These are phyloP conservation scores for Aureobasidium sp. DNA, from an alignment of 2,329 filamentous ascomycete species.

Conservation along the genomic window DNA sequence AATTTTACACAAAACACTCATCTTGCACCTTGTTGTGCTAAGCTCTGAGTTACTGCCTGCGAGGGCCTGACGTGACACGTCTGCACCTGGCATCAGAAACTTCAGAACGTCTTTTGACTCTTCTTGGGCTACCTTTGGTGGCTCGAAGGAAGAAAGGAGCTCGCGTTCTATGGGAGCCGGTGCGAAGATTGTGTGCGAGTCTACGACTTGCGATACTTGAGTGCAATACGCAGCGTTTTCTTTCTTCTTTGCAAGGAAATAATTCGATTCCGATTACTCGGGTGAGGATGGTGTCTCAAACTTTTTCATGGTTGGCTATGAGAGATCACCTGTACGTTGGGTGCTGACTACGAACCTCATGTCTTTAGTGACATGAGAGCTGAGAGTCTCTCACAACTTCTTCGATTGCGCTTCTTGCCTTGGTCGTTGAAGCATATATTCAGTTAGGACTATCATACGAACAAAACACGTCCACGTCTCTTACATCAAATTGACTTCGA, in stretches of 20 bases:
- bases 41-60: constrained; percentile 71
- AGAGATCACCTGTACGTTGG: constrained; percentile 18
- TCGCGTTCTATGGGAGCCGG: constrained; percentile 81
- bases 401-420: constrained; percentile 10
- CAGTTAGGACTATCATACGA: background rate
- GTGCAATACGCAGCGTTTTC: constrained; percentile 94
- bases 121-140: background rate
- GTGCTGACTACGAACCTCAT: constrained; percentile 20
- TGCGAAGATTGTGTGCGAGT: constrained; percentile 89
- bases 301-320: constrained; percentile 46
- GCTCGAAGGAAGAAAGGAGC: background rate
- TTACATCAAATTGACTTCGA: background rate
- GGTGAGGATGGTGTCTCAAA: constrained; percentile 79
- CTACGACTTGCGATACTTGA: constrained; percentile 73
- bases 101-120: constrained; percentile 59
- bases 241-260: constrained; percentile 57
- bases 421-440: background rate
- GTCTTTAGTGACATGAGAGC: constrained; percentile 1
- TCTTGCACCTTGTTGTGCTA: constrained; percentile 34
- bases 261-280: constrained; percentile 97
- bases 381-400: constrained; percentile 14
- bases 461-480: background rate
- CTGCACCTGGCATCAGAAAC: constrained; percentile 96
- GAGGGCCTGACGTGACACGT: constrained; percentile 88
- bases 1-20: constrained; percentile 45